Percentiles rank a stretch among this genome's conserved stretches.
These are phyloP conservation scores for Pyrus hybrid DNA, from an alignment of 331 rosid genomes.

Conservation along the genomic window DNA sequence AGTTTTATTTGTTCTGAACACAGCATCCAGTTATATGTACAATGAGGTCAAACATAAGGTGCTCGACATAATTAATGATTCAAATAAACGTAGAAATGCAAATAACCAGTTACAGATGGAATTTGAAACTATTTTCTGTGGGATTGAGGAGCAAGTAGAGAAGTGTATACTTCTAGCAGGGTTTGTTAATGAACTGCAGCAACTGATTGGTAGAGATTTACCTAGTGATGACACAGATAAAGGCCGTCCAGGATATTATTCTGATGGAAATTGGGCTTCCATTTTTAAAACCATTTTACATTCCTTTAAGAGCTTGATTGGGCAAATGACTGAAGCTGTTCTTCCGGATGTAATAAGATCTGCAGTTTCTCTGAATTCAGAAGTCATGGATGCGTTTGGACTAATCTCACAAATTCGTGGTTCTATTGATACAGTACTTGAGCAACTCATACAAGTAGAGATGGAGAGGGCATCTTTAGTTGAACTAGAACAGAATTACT, in stretches of 20 bases:
- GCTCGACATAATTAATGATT: slow-evolving; percentile 34
- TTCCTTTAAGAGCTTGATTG: slow-evolving; percentile 59
- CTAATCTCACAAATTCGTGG: slow-evolving; percentile 87
- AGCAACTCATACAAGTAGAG: slow-evolving; percentile 79
- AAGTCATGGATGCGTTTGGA: slow-evolving; percentile 91
- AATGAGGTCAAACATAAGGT: slow-evolving; percentile 46
- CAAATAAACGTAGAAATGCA: slow-evolving; percentile 35
- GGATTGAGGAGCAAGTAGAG: slow-evolving; percentile 89
- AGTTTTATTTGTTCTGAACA: slow-evolving; percentile 39
- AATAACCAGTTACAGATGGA: slow-evolving; percentile 35
- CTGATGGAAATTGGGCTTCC: slow-evolving; percentile 70
- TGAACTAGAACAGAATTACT: slow-evolving; percentile 88
- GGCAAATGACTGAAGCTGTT: slow-evolving; percentile 76
- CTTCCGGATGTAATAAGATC: slow-evolving; percentile 73
- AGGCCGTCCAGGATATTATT: slow-evolving; percentile 28
- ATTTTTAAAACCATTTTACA: slow-evolving; percentile 51
- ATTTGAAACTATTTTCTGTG: slow-evolving; percentile 49
- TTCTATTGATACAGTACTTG: slow-evolving; percentile 71
- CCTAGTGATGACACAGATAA: slow-evolving; percentile 32
- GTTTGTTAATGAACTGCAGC: slow-evolving; percentile 49
- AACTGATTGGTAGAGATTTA: slow-evolving; percentile 40
- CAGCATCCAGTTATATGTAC: slow-evolving; percentile 56
- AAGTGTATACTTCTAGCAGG: slow-evolving; percentile 75
- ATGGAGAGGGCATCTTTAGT: slow-evolving; percentile 66
- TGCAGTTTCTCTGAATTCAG: slow-evolving; percentile 74